A percentile compares a stretch with the other conserved stretches of the same genome.
Conservation (phyloP, 2,329 filamentous ascomycete species). For the Aureobasidium subglaciale region DNA sequence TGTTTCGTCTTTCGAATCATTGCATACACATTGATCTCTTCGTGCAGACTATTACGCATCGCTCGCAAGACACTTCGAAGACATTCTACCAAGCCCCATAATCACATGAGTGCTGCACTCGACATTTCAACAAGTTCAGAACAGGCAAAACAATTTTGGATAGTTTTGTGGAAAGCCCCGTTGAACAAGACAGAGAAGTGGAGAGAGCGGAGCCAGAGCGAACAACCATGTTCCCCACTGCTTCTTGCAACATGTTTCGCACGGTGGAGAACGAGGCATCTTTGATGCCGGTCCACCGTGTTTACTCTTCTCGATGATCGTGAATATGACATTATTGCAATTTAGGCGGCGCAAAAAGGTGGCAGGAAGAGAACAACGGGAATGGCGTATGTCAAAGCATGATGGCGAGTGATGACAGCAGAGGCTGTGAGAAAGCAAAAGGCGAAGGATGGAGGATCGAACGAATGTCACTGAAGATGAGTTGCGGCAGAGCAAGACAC, state of each 20-base stretch:
- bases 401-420: conserved; percentile 7
- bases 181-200: conserved; percentile 3
- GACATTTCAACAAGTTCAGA: neutral
- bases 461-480: neutral
- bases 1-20: too few relatives aligned
- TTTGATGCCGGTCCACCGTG: too few relatives aligned
- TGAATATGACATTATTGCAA: too few relatives aligned
- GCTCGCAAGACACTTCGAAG: too few relatives aligned
- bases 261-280: neutral
- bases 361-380: neutral
- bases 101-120: too few relatives aligned
- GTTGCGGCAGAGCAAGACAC: neutral
- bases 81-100: too few relatives aligned
- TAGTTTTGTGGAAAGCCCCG: too few relatives aligned
- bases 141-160: too few relatives aligned
- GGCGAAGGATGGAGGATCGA: neutral
- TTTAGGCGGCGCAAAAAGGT: neutral
- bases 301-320: too few relatives aligned
- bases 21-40: too few relatives aligned
- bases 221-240: conserved; percentile 1
- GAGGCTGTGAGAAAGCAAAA: neutral
- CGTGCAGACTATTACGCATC: too few relatives aligned
- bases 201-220: conserved; percentile 6
- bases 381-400: neutral
- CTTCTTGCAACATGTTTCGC: neutral